These are phyloP conservation scores for Inga laurina DNA, from an alignment of 306 rosid species.

Conservation along the genomic window DNA sequence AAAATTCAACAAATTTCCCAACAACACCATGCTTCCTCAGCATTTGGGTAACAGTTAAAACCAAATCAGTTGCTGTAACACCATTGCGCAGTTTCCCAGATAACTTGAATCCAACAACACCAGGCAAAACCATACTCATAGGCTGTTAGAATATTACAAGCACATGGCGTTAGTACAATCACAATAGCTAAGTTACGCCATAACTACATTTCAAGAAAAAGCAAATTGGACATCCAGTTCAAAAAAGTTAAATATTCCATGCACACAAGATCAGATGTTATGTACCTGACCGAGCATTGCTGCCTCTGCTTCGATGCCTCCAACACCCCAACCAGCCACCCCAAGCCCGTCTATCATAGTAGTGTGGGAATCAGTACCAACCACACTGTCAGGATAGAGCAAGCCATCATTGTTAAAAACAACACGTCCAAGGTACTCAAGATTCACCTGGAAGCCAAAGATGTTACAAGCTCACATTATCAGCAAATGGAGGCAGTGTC, in stretches of 20 bases:
- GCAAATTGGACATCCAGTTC: constrained; percentile 13
- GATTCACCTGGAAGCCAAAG: constrained; percentile 75
- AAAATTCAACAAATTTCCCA: constrained; percentile 96
- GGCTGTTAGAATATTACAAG: constrained; percentile 68
- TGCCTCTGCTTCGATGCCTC: constrained; percentile 99
- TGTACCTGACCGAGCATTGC: constrained; percentile 99
- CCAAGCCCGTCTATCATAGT: constrained; percentile 99
- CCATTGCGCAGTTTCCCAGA: constrained; percentile 89
- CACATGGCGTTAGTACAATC: constrained; percentile 33
- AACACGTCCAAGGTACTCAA: constrained; percentile 97
- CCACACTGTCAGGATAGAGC: constrained; percentile 98
- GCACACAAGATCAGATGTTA: constrained; percentile 27
- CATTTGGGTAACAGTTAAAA: constrained; percentile 95
- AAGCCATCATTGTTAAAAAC: constrained; percentile 88
- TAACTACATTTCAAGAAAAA: constrained; percentile 19
- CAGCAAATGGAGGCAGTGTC: constrained; percentile 15
- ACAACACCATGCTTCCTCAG: constrained; percentile 99
- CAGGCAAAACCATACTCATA: constrained; percentile 99
- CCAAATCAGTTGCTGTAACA: constrained; percentile 99
- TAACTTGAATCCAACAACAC: constrained; percentile 97
- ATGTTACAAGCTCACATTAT: constrained; percentile 22
- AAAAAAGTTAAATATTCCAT: constrained; percentile 14
- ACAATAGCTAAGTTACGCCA: constrained; percentile 21
- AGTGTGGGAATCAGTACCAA: constrained; percentile 99
- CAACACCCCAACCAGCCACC: constrained; percentile 99